Evolutionary conservation across 495 filamentous ascomycete species (phyloP).

Genomic region (Penicillium crystallinum): DNA sequence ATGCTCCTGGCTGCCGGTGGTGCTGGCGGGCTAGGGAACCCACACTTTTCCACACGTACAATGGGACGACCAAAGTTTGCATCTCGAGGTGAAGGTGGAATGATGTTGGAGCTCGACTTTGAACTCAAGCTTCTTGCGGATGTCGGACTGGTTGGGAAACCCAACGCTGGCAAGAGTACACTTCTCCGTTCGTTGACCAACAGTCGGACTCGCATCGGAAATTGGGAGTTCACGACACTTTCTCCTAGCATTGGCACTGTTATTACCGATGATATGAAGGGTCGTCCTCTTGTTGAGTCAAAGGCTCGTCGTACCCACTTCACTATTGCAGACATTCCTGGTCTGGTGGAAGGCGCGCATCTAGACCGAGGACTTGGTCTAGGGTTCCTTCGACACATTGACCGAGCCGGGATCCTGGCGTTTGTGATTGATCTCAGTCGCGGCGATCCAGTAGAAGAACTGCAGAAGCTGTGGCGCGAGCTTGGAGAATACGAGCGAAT

Average conservation of each 20-base stretch:
- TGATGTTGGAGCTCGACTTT: conserved; percentile 73
- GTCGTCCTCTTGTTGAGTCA: conserved; percentile 52
- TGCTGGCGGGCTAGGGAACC: conserved; percentile 86
- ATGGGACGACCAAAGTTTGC: conserved; percentile 76
- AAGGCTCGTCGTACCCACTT: conserved; percentile 60
- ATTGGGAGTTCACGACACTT: conserved; percentile 96
- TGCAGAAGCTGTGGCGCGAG: conserved; percentile 83
- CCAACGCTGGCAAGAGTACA: conserved; percentile 95
- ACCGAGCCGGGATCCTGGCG: conserved; percentile 84
- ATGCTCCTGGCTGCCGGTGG: conserved; percentile 88
- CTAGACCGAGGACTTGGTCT: conserved; percentile 87
- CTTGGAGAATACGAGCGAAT: conserved; percentile 79
- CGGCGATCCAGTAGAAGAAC: conserved; percentile 69
- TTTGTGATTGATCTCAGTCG: conserved; percentile 86
- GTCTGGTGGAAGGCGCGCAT: conserved; percentile 84
- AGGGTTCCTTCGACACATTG: conserved; percentile 88
- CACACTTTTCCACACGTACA: conserved; percentile 74
- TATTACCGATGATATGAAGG: conserved; percentile 75
- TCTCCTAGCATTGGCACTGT: conserved; percentile 94
- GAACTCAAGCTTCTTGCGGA: conserved; percentile 95
- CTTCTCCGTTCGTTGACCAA: conserved; percentile 80
- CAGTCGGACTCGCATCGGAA: conserved; percentile 80
- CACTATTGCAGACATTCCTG: conserved; percentile 94
- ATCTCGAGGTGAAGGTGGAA: conserved; percentile 74
- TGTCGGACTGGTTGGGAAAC: conserved; percentile 87